Conservation (phyloP, 306 rosid genomes). For the Hippophae gyantsensis region DNA sequence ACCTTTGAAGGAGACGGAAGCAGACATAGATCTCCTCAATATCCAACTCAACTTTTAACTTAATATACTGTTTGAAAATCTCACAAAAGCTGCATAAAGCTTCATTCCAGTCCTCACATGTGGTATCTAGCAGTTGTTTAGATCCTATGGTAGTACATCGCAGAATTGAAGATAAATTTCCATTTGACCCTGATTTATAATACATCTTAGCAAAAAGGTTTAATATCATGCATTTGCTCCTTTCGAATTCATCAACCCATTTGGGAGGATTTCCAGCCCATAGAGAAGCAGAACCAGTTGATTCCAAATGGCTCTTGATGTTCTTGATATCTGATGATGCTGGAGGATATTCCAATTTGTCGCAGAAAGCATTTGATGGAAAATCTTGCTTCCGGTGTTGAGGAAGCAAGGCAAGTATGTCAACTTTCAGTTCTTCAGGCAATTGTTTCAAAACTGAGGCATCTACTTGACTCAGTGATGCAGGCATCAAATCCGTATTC, state of each 20-base stretch:
- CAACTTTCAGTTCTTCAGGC: slow-evolving; percentile 65
- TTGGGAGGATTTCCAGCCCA: slow-evolving; percentile 80
- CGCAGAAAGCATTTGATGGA: slow-evolving; percentile 28
- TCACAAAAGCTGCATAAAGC: slow-evolving; percentile 44
- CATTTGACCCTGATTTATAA: slow-evolving; percentile 34
- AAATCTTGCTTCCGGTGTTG: slow-evolving; percentile 47
- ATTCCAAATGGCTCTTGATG: slow-evolving; percentile 27
- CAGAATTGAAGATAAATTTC: slow-evolving; percentile 50
- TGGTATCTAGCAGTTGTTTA: slow-evolving; percentile 30
- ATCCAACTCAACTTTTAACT: slow-evolving; percentile 51
- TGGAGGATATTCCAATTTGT: slow-evolving; percentile 22
- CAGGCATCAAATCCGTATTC: slow-evolving; percentile 60
- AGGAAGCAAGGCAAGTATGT: slow-evolving; percentile 65
- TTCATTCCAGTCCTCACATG: slow-evolving; percentile 36
- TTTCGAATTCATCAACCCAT: slow-evolving; percentile 72
- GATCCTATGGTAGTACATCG: slow-evolving; percentile 32
- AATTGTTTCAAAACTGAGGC: slow-evolving; percentile 57
- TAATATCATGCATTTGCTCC: slow-evolving; percentile 45
- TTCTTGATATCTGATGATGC: slow-evolving; percentile 18
- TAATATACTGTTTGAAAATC: slow-evolving; percentile 71
- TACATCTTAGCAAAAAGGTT: slow-evolving; percentile 48
- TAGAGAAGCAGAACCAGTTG: slow-evolving; percentile 29
- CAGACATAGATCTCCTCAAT: slow-evolving; percentile 87
- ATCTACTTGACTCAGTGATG: slow-evolving; percentile 84
- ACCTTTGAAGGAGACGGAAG: slow-evolving; percentile 78